Evolutionary conservation across 768 basidiomycete genomes (phyloP).

Genomic region (Dendrothele bispora): DNA sequence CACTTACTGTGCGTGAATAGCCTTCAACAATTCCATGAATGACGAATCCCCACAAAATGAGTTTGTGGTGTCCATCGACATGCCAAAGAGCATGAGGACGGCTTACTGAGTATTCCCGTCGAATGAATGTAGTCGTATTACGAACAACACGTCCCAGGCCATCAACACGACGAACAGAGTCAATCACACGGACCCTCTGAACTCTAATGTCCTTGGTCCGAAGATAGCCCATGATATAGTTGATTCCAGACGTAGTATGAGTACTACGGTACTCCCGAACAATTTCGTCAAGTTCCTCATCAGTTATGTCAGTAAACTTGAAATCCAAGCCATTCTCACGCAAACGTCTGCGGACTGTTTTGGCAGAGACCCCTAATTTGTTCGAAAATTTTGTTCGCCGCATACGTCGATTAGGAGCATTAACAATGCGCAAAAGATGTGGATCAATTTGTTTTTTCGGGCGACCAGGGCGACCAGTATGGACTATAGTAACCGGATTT

Average conservation of each 20-base stretch:
- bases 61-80: slow-evolving; percentile 36
- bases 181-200: slow-evolving; percentile 12
- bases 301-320: slow-evolving; percentile 20
- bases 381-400: too few relatives aligned
- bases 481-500: slow-evolving; percentile 1
- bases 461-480: slow-evolving; percentile 5
- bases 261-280: too few relatives aligned
- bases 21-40: slow-evolving; percentile 35
- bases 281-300: slow-evolving; percentile 21
- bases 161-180: slow-evolving; percentile 21
- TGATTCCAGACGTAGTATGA: slow-evolving; percentile 15
- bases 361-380: too few relatives aligned
- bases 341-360: too few relatives aligned
- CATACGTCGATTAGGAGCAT: slow-evolving; percentile 6
- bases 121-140: too few relatives aligned
- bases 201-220: slow-evolving; percentile 25
- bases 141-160: slow-evolving; percentile 16
- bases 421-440: slow-evolving; percentile 9
- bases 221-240: slow-evolving; percentile 25
- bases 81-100: slow-evolving; percentile 39
- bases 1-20: too few relatives aligned
- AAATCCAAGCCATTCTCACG: too few relatives aligned
- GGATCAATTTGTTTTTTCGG: slow-evolving; percentile 12
- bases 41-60: slow-evolving; percentile 27
- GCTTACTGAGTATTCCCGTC: slow-evolving; percentile 29